Conservation (phyloP, 192 early-diverging fungal genomes). For the Backusella morwellensis region DNA sequence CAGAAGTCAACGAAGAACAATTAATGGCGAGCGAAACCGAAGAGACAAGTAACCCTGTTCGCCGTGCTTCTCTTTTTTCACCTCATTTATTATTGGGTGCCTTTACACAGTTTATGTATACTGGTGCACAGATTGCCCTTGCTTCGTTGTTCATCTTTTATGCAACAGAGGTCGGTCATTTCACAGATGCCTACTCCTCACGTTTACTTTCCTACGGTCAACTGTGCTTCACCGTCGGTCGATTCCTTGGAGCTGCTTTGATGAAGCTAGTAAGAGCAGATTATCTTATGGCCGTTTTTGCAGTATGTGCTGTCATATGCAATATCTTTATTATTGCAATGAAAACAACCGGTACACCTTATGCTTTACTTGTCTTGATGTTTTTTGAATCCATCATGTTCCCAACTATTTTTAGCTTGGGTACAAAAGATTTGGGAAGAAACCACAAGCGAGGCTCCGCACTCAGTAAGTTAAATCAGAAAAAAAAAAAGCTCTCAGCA, state of each 20-base stretch:
- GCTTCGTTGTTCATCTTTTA: constrained; percentile 36
- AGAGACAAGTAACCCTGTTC: constrained; percentile 3
- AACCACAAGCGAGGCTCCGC: constrained; percentile 32
- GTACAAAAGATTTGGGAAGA: constrained; percentile 28
- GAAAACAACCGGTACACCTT: constrained; percentile 9
- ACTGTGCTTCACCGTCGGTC: constrained; percentile 30
- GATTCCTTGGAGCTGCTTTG: constrained; percentile 26
- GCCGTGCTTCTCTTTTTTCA: constrained; percentile 23
- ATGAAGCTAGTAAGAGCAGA: constrained; percentile 17
- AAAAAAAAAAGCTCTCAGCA: neutral
- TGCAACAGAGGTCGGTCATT: constrained; percentile 19
- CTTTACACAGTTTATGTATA: constrained; percentile 31
- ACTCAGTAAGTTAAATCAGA: constrained; percentile 13
- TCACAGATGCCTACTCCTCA: constrained; percentile 14
- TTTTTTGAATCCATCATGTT: constrained; percentile 38
- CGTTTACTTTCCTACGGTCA: constrained; percentile 23
- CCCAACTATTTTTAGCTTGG: constrained; percentile 35
- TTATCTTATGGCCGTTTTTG: constrained; percentile 17
- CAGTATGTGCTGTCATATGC: constrained; percentile 8
- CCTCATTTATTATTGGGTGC: constrained; percentile 30
- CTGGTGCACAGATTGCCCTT: constrained; percentile 31
- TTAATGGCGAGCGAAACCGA: constrained; percentile 34
- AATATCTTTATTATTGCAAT: constrained; percentile 27
- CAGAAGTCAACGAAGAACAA: constrained; percentile 41
- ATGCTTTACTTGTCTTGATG: constrained; percentile 28